These are phyloP conservation scores for Ziziphus jujuba DNA, from an alignment of 306 rosid genomes.

Conservation along the genomic window DNA sequence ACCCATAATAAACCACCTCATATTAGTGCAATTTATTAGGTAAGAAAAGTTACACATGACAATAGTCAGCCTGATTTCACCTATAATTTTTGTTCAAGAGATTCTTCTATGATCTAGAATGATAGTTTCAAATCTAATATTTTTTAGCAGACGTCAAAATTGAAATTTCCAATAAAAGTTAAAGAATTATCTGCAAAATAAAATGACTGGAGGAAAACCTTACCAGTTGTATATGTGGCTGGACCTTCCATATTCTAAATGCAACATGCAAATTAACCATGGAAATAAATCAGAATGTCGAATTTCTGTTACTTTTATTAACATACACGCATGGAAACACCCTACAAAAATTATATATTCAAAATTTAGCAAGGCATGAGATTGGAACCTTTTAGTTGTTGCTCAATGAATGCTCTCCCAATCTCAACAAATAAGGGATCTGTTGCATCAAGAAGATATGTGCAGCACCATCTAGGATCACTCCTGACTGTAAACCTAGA, in stretches of 20 bases:
- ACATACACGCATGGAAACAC: not conserved
- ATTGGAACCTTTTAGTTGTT: constrained; percentile 72
- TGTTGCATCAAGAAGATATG: constrained; percentile 92
- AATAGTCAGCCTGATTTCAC: too few relatives aligned
- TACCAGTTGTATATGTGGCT: constrained; percentile 92
- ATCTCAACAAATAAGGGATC: constrained; percentile 84
- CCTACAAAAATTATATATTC: constrained; percentile 11
- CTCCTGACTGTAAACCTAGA: constrained; percentile 80
- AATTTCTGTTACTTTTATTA: not conserved
- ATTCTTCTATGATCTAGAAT: too few relatives aligned
- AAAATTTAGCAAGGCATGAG: constrained; percentile 18
- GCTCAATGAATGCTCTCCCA: constrained; percentile 76
- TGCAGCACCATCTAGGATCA: constrained; percentile 81
- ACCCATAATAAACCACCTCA: too few relatives aligned
- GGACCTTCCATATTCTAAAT: constrained; percentile 78
- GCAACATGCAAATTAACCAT: constrained; percentile 30
- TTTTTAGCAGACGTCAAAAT: not conserved
- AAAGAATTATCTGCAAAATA: not conserved
- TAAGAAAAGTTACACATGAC: too few relatives aligned
- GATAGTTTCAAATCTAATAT: not conserved
- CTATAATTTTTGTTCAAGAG: too few relatives aligned
- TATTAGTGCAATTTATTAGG: too few relatives aligned
- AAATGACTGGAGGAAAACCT: constrained; percentile 19
- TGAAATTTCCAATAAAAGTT: not conserved
- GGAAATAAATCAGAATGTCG: constrained; percentile 32